phyloP scores from a whole-genome alignment of 2,329 filamentous ascomycete genomes.

The Cryphonectria radicalis region DNA sequence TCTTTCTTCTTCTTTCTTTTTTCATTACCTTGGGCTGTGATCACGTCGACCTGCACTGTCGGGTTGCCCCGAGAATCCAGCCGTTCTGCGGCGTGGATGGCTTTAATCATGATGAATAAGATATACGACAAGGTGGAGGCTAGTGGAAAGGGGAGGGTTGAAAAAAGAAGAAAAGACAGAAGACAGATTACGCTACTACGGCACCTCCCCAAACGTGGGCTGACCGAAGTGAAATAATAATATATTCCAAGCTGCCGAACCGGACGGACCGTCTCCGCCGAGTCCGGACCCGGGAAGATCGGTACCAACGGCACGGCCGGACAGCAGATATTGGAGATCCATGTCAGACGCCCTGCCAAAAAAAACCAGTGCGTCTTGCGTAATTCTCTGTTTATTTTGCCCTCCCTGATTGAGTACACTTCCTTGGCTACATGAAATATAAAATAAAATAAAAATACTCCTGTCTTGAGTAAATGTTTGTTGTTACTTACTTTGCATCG shows the following conservation, averaged over 20 bases:
- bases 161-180: neutral
- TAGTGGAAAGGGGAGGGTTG: neutral
- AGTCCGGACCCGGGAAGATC: neutral
- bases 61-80: slow-evolving; percentile 43
- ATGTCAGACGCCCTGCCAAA: neutral
- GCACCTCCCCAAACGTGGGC: too few species aligned
- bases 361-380: neutral
- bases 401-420: neutral
- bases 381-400: neutral
- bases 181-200: too few species aligned
- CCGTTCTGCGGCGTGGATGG: slow-evolving; percentile 35
- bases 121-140: neutral
- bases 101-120: slow-evolving; percentile 12
- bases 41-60: slow-evolving; percentile 40
- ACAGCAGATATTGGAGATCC: neutral
- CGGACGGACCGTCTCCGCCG: neutral
- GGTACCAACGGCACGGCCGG: neutral
- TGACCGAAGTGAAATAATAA: neutral
- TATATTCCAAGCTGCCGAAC: neutral
- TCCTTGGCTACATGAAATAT: neutral
- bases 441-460: neutral
- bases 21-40: slow-evolving; percentile 34
- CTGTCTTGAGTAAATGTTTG: neutral
- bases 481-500: neutral
- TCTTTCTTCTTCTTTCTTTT: too few species aligned